Evolutionary conservation across 2,329 filamentous ascomycete species (phyloP), one percentile per base, ranked within the genome.

Genomic region (Penicillium sclerotigenum): DNA sequence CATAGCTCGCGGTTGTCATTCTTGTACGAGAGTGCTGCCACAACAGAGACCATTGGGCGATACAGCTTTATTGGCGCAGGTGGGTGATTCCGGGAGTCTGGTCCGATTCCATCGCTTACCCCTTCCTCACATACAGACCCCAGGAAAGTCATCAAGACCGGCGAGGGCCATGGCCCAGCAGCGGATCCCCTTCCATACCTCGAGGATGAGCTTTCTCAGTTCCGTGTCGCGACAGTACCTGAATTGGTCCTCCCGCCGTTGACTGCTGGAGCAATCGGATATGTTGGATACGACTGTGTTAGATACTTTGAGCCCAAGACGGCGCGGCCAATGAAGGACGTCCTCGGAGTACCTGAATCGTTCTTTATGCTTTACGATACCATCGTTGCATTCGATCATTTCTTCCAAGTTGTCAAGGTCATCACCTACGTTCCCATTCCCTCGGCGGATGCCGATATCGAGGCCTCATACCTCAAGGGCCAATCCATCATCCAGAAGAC

Each of bases 231-330:
- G 33, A 84, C 89, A 38, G 85, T 99, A 4, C 92, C 94, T 0
- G 90, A 87, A 1, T 78, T 97, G 68, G 84, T 83, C 66, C 81
- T 99, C 36, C 94, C 94, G 49, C 89, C 90, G 26, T 79, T 99
- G 77, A 90, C 90, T 0, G 94, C 92, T 38, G 94, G 94, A 47
- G 94, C 92, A 13, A 91, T 99, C 67, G 94, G 94, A 57, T 99
- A 97, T 73, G 91, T 97, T 6, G 92, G 92, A 51, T 99, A 99
- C 71, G 94, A 99, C 73, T 99, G 94, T 74, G 90, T 99, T 67
- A 87, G 88, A 70, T 97, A 97, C 77, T 99, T 99, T 66, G 94
- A 99, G 80, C 94, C 94, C 59, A 95, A 92, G 81, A 97, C 94
- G n/a, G 87, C 87, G 26, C 84, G 91, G 47, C 85, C 90, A 3